Base-by-base conservation (phyloP, 2,329 filamentous ascomycete species). In the Keithomyces neogunnii region DNA sequence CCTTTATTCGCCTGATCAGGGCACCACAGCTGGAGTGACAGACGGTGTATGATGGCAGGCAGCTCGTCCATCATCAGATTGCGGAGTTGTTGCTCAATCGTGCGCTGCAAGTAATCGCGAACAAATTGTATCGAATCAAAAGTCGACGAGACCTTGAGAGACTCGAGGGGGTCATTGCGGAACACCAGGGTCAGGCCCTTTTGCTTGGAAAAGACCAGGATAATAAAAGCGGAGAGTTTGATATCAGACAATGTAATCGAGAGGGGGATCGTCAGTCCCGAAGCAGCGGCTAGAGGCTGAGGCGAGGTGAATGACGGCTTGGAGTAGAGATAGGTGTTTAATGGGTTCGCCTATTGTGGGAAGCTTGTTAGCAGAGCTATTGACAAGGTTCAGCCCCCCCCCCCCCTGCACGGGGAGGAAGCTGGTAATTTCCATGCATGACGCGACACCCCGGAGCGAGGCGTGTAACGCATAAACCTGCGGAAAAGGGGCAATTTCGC, bases 81-180 rank as follows among this genome's bases (percentile, higher is more conserved):
- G 32, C 93, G 85, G 55, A 99, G 72, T 68, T 97, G 93, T 48
- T 82, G 87, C 70, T 99, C 93, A 61, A 99, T 99, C 55, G 92
- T 95, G 66, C 89, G 87, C 65, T 99, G 93, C 51, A 99, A 74
- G 67, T 97, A 97, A 68, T 99, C 91, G 59, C 93, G 86, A 56
- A 99, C 93, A 64, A 99, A 99, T 44, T 93, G 92, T 62, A 99
- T 99, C 10, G 92, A 96, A 73, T 99, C 93, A 69, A 99, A 99
- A 44, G 93, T 99, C 59, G 92, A 97, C 1, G 92, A 97, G 58
- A 99, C 93, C 73, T 96, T 97, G 63, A 99, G 83, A 4, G 92
- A 96, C 67, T 99, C 93, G 55, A 99, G 82, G 4, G 93, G 93
- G 66, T 99, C 93, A 78, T 99, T 97, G 61, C 93, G 86, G 68